phyloP scores from a whole-genome alignment of 2,329 filamentous ascomycete genomes.

The Paracorniculantispora psalliotae region DNA sequence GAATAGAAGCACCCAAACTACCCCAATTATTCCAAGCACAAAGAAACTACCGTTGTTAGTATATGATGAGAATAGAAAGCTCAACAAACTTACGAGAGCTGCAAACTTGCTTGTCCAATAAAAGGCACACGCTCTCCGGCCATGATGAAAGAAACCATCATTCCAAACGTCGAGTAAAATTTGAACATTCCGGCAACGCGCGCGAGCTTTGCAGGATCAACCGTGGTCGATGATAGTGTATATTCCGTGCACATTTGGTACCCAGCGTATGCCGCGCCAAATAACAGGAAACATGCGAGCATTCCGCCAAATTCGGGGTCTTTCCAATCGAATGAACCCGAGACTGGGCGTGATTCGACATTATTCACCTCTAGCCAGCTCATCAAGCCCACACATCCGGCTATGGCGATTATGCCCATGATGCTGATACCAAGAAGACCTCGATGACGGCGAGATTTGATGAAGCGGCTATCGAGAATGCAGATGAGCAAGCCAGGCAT shows the following conservation, averaged over 20 bases:
- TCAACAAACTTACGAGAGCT: not conserved
- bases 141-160: slow-evolving; percentile 9
- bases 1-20: slow-evolving; percentile 7
- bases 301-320: not conserved
- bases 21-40: not conserved
- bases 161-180: slow-evolving; percentile 10
- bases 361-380: not conserved
- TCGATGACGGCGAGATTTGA: not conserved
- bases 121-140: slow-evolving; percentile 4
- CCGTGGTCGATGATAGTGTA: slow-evolving; percentile 2
- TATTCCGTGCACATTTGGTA: slow-evolving; percentile 12
- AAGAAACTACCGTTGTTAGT: not conserved
- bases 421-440: slow-evolving; percentile 1
- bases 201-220: not conserved
- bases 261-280: slow-evolving; percentile 5
- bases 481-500: slow-evolving; percentile 5
- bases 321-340: not conserved
- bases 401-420: slow-evolving; percentile 7
- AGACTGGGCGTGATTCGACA: not conserved
- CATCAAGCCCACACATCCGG: not conserved
- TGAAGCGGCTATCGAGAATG: slow-evolving; percentile 1
- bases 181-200: slow-evolving; percentile 10
- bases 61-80: not conserved
- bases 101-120: not conserved
- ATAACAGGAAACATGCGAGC: slow-evolving; percentile 1